Evolutionary conservation across 2,329 filamentous ascomycete genomes (phyloP), one percentile per base, ranked within the genome.

Genomic region (Trichoderma atroviride): DNA sequence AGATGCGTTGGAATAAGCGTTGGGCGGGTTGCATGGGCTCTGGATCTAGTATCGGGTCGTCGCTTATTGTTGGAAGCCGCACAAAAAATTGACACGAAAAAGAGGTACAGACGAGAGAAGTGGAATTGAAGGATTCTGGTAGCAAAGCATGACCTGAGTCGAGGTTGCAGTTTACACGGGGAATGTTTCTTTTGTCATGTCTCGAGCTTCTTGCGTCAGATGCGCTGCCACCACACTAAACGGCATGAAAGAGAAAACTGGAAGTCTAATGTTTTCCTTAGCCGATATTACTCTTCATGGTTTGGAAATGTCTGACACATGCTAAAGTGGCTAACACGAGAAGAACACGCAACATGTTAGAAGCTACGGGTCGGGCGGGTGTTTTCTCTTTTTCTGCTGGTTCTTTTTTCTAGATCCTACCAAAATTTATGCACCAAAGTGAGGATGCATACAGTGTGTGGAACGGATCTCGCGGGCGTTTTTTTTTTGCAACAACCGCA

Each of bases 341-440:
- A 35, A 19, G 11, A 40, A 13, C 40, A 24, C 47, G 47, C 47
- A 50, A n/a, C 47, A 24, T n/a, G n/a, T 11, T 11, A 33, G 31
- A 33, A 33, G 11, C 33, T 11, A 50, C 47, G 47, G 47, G 47
- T 50, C 47, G 47, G n/a, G 47, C 47, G 47, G 47, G 47, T 50
- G 22, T 11, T 24, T 24, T 24, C 7, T 24, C 11, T 13, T 50
- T 50, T 13, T 22, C 13, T 22, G 7, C 9, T n/a, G 2, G n/a
- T 11, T 11, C 22, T 1, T 22, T 22, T 24, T 50, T 27, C 27
- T 55, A 27, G 52, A 27, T 55, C 11, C 14, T 55, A 16, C 22
- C 61, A 13, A n/a, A 14, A 53, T 59, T 67, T 67, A 67, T 67
- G 63, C 63, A 67, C 63, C 63, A 67, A 67, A n/a, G 55, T 59